Evolutionary conservation across 768 basidiomycete species (phyloP).

Genomic region (Pleurotus citrinopileatus): DNA sequence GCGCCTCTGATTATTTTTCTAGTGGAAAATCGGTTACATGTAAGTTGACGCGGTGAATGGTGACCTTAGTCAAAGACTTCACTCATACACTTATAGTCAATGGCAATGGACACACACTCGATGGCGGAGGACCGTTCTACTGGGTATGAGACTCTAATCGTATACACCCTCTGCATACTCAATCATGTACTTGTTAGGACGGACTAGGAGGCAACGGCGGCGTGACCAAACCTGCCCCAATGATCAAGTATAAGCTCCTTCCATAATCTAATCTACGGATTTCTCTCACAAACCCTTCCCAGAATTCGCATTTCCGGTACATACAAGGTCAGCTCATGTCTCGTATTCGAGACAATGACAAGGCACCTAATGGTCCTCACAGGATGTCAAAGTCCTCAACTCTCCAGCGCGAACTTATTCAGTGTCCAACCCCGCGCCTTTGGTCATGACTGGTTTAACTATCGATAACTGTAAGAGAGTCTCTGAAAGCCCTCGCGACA

Average conservation of each 20-base stretch:
- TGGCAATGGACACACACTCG: slow-evolving; percentile 38
- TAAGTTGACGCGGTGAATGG: slow-evolving; percentile 21
- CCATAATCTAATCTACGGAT: not conserved
- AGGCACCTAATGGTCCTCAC: slow-evolving; percentile 22
- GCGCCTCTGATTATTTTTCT: slow-evolving; percentile 15
- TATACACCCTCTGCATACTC: not conserved
- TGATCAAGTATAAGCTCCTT: slow-evolving; percentile 34
- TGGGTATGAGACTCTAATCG: slow-evolving; percentile 27
- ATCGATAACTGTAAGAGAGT: slow-evolving; percentile 54
- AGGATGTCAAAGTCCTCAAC: slow-evolving; percentile 39
- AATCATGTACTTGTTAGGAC: slow-evolving; percentile 25
- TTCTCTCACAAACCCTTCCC: not conserved
- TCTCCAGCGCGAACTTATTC: slow-evolving; percentile 38
- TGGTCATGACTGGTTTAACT: slow-evolving; percentile 42
- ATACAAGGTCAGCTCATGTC: slow-evolving; percentile 22
- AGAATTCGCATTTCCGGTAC: slow-evolving; percentile 38
- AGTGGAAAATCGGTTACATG: slow-evolving; percentile 47
- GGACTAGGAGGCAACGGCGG: slow-evolving; percentile 37
- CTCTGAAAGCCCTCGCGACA: not conserved
- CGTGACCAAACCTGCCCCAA: slow-evolving; percentile 37
- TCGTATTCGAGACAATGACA: no score
- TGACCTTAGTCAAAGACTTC: not conserved
- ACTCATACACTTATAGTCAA: slow-evolving; percentile 26
- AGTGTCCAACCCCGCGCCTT: slow-evolving; percentile 35
- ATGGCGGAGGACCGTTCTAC: slow-evolving; percentile 42